phyloP scores from a whole-genome alignment of 1,139 yeast genomes.

The Scheffersomyces titani region DNA sequence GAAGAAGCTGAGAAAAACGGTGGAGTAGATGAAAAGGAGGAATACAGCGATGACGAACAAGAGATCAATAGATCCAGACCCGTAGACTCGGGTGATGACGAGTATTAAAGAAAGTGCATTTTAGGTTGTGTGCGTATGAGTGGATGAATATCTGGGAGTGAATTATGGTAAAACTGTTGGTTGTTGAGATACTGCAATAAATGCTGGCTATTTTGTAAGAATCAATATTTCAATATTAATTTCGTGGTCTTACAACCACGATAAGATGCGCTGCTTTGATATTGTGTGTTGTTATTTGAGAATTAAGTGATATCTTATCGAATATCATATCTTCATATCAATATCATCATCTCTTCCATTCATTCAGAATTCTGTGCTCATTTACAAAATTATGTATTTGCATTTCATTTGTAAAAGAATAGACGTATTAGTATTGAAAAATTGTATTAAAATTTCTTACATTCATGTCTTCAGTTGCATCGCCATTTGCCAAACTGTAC shows the following conservation, averaged over 20 bases:
- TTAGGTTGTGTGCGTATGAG: background rate
- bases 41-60: constrained; percentile 40
- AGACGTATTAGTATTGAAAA: background rate
- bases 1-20: constrained; percentile 51
- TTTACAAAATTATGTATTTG: background rate
- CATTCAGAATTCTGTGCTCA: too few species aligned
- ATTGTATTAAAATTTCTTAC: too few species aligned
- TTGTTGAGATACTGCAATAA: background rate
- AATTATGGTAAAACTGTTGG: background rate
- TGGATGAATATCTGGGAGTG: background rate
- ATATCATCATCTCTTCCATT: background rate
- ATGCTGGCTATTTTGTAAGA: background rate
- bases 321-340: too few species aligned
- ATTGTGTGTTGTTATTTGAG: background rate
- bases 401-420: background rate
- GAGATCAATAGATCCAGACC: constrained; percentile 7
- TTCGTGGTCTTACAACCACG: background rate
- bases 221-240: background rate
- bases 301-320: too few species aligned
- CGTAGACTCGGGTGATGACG: constrained; percentile 16
- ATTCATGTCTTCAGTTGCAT: too few species aligned
- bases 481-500: too few species aligned
- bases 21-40: constrained; percentile 32
- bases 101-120: background rate
- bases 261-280: constrained; percentile 3